phyloP scores from a whole-genome alignment of 2,329 filamentous ascomycete genomes.

The Fusarium avenaceum region DNA sequence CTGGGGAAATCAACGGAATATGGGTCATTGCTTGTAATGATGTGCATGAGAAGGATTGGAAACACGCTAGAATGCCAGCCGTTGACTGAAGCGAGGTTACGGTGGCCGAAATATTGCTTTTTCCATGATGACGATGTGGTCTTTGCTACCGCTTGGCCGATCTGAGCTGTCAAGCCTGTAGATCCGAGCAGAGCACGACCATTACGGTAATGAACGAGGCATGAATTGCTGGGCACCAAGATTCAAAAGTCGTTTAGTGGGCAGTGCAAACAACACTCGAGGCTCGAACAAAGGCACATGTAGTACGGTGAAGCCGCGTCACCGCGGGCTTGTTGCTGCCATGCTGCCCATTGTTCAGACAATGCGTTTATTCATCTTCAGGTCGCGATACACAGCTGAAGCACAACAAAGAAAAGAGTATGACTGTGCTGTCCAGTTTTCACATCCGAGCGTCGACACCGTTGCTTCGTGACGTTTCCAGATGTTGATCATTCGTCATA shows the following conservation, averaged over 20 bases:
- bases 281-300: neutral
- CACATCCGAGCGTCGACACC: slow-evolving; percentile 20
- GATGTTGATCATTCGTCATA: slow-evolving; percentile 18
- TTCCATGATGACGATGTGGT: neutral
- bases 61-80: slow-evolving; percentile 30
- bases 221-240: neutral
- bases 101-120: neutral
- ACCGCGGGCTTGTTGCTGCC: neutral
- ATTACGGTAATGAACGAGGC: neutral
- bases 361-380: neutral
- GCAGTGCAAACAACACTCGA: slow-evolving; percentile 1
- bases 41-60: slow-evolving; percentile 36
- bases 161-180: slow-evolving; percentile 6
- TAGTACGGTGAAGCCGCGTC: neutral
- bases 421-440: slow-evolving; percentile 3
- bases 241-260: neutral
- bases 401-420: slow-evolving; percentile 8
- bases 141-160: neutral
- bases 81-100: neutral
- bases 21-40: slow-evolving; percentile 31
- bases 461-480: slow-evolving; percentile 8
- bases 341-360: slow-evolving; percentile 12
- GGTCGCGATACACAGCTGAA: too few relatives aligned
- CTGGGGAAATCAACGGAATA: slow-evolving; percentile 30
- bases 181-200: neutral